Conservation (phyloP, 495 filamentous ascomycete genomes). For the Hyphodiscus hymeniophilus region DNA sequence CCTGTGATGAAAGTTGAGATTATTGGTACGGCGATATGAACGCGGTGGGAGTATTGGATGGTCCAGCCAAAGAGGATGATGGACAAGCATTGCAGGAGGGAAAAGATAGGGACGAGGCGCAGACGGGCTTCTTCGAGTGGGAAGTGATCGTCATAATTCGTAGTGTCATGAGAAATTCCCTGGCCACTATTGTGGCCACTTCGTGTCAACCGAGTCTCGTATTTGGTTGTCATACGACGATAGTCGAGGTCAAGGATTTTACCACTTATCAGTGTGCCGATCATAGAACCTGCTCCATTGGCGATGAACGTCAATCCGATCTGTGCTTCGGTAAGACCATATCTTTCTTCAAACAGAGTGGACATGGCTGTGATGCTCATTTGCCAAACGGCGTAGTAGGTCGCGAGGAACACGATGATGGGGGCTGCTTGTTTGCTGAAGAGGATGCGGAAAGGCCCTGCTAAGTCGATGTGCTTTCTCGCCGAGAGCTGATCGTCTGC, state of each 20-base stretch:
- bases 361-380: conserved; percentile 48
- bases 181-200: no score
- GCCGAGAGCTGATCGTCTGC: no score
- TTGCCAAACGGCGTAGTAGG: conserved; percentile 46
- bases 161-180: no score
- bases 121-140: conserved; percentile 31
- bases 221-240: conserved; percentile 26
- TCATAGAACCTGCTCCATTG: conserved; percentile 53
- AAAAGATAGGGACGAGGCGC: conserved; percentile 25
- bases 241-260: conserved; percentile 46
- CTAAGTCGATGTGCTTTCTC: no score
- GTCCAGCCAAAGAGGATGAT: conserved; percentile 4
- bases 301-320: conserved; percentile 52
- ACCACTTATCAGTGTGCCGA: conserved; percentile 55
- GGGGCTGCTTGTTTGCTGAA: conserved; percentile 10
- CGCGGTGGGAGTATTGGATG: background rate
- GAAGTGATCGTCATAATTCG: conserved; percentile 10
- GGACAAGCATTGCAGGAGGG: conserved; percentile 21
- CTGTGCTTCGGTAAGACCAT: conserved; percentile 51
- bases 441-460: background rate
- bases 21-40: background rate
- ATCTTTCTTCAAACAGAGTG: conserved; percentile 45
- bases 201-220: no score
- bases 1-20: conserved; percentile 18
- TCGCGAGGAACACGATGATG: conserved; percentile 37